phyloP scores from a whole-genome alignment of 352 stramenopile genomes.

The Blastocystis sp. region DNA sequence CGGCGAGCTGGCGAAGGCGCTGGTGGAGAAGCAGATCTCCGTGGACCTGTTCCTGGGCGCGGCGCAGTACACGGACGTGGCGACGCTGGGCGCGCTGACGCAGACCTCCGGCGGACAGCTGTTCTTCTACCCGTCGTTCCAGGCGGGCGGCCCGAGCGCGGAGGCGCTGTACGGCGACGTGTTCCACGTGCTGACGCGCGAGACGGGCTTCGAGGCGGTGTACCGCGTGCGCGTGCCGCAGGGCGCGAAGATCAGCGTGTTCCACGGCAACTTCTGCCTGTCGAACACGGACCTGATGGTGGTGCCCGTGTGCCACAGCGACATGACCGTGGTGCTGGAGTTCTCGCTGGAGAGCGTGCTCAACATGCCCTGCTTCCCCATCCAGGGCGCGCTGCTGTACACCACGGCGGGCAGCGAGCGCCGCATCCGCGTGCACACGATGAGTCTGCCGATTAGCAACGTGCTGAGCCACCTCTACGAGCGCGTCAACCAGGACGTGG shows the following conservation, averaged over 20 bases:
- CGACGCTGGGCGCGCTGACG: slow-evolving; percentile 86
- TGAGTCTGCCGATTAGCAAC: slow-evolving; percentile 62
- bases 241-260: slow-evolving; percentile 77
- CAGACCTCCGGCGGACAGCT: slow-evolving; percentile 91
- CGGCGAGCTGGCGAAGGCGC: slow-evolving; percentile 87
- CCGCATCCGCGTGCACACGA: slow-evolving; percentile 79
- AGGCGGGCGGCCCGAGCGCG: slow-evolving; percentile 81
- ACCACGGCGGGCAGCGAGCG: slow-evolving; percentile 92
- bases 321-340: slow-evolving; percentile 93
- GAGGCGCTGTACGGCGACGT: slow-evolving; percentile 89
- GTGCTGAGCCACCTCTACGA: slow-evolving; percentile 69
- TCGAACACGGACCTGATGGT: slow-evolving; percentile 91
- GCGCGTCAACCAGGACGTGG: slow-evolving; percentile 69
- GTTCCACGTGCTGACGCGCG: slow-evolving; percentile 82
- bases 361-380: slow-evolving; percentile 81
- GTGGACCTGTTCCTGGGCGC: slow-evolving; percentile 94
- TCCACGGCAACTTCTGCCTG: slow-evolving; percentile 97
- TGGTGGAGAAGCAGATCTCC: slow-evolving; percentile 93
- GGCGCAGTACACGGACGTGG: slow-evolving; percentile 90
- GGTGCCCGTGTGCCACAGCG: slow-evolving; percentile 88
- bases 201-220: slow-evolving; percentile 79
- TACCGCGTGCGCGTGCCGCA: slow-evolving; percentile 53
- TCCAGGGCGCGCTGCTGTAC: slow-evolving; percentile 94
- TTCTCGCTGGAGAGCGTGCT: slow-evolving; percentile 90
- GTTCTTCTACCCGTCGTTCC: slow-evolving; percentile 93